A percentile compares a stretch with the other conserved stretches of the same genome.
These are phyloP conservation scores for Pyrenochaeta sp. DNA, from an alignment of 2,329 filamentous ascomycete species.

Conservation along the genomic window DNA sequence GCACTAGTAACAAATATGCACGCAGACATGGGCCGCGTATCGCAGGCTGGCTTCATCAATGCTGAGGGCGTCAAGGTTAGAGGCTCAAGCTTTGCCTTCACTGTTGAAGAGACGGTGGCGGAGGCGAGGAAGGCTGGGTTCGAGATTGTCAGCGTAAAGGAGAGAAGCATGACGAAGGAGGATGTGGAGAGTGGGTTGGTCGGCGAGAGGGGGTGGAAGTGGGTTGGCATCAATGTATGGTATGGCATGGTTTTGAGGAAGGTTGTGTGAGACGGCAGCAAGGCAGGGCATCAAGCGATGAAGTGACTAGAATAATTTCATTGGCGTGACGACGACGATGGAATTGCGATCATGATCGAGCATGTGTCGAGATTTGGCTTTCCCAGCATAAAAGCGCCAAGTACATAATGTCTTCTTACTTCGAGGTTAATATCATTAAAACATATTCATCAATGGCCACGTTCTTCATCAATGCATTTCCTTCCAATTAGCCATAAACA, in stretches of 20 bases:
- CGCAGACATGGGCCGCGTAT: constrained; percentile 66
- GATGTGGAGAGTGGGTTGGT: constrained; percentile 43
- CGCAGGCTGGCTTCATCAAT: constrained; percentile 70
- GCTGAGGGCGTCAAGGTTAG: constrained; percentile 63
- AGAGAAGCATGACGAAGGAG: constrained; percentile 39
- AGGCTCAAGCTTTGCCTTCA: constrained; percentile 67
- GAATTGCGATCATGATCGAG: no score
- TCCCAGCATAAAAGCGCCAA: no score
- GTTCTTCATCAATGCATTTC: no score
- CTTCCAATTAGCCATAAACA: no score
- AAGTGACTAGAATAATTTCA: no score
- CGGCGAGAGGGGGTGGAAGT: constrained; percentile 49
- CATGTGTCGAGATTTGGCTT: no score
- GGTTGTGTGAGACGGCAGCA: constrained; percentile 3
- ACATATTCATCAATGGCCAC: no score
- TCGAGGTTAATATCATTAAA: no score
- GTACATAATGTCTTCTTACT: no score
- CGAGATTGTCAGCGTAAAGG: constrained; percentile 34
- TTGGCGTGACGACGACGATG: no score
- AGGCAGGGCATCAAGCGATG: no score
- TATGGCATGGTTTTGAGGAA: constrained; percentile 47
- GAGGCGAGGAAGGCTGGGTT: constrained; percentile 54
- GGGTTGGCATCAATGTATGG: constrained; percentile 53
- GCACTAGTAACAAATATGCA: constrained; percentile 75
- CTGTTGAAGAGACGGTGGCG: constrained; percentile 59